Percentiles rank a stretch among this genome's conserved stretches.
Evolutionary conservation across 2,329 filamentous ascomycete genomes (phyloP).

Genomic region (Fusarium longipes): DNA sequence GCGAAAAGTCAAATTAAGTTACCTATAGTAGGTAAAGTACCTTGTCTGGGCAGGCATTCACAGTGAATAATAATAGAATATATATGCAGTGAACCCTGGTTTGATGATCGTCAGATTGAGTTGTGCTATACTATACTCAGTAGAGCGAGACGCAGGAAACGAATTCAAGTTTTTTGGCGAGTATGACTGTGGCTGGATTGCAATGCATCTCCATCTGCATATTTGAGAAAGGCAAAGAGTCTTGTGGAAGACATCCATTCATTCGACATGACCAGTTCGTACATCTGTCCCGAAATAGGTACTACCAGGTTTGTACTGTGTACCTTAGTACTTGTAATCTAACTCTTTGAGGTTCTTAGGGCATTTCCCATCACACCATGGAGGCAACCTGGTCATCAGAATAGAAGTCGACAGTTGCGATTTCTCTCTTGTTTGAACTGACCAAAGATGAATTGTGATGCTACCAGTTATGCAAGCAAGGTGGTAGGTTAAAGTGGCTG

Average conservation of each 20-base stretch:
- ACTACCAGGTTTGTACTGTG: too few species aligned
- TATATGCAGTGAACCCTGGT: constrained; percentile 11
- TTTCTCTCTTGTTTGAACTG: not conserved
- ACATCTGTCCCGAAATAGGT: not conserved
- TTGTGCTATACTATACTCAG: not conserved
- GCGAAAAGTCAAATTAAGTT: too few species aligned
- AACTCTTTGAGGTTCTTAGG: not conserved
- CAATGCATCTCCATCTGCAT: constrained; percentile 22
- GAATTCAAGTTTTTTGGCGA: not conserved
- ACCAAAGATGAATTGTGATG: constrained; percentile 9
- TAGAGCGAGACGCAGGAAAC: not conserved
- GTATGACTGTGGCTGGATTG: constrained; percentile 21
- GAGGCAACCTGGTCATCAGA: not conserved
- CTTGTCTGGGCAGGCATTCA: not conserved
- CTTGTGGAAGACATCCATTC: not conserved
- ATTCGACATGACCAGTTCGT: not conserved
- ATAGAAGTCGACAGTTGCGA: constrained; percentile 2
- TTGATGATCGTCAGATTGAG: not conserved
- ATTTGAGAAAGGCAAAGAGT: constrained; percentile 15
- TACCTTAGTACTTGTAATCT: too few species aligned
- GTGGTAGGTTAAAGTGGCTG: constrained; percentile 30
- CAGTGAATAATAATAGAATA: constrained; percentile 3
- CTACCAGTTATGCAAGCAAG: constrained; percentile 5
- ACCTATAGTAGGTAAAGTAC: not conserved
- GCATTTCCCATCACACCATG: not conserved